Conservation (phyloP, 2,329 filamentous ascomycete species). For the Diplocarpon mali region DNA sequence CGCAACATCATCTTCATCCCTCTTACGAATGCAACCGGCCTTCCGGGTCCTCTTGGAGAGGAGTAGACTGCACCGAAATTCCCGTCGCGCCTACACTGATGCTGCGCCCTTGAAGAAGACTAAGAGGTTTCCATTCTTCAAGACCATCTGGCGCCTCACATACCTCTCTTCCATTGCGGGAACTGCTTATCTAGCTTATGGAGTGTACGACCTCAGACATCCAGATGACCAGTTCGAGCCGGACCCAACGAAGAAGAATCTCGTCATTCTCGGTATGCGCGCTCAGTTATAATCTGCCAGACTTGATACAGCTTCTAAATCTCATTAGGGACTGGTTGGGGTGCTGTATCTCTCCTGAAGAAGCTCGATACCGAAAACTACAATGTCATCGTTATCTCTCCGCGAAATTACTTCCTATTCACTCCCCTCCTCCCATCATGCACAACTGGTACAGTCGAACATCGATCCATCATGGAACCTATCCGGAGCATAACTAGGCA, state of each 20-base stretch:
- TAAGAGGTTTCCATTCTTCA: conserved; percentile 56
- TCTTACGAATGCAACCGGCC: conserved; percentile 22
- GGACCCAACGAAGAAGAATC: conserved; percentile 88
- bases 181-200: conserved; percentile 63
- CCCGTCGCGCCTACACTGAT: conserved; percentile 34
- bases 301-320: conserved; percentile 1
- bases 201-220: conserved; percentile 72
- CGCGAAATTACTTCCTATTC: conserved; percentile 99
- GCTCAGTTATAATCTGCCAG: conserved; percentile 6
- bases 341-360: conserved; percentile 90
- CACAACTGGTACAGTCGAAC: conserved; percentile 94
- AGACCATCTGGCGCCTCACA: conserved; percentile 73
- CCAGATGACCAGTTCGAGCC: conserved; percentile 68
- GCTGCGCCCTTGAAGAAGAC: conserved; percentile 36
- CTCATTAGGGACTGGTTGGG: conserved; percentile 80
- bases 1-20: conserved; percentile 17
- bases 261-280: conserved; percentile 79
- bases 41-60: conserved; percentile 16
- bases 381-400: conserved; percentile 95
- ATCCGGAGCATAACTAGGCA: conserved; percentile 90
- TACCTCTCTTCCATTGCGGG: conserved; percentile 64
- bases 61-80: conserved; percentile 28
- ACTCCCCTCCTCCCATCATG: conserved; percentile 94
- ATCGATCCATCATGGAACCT: conserved; percentile 99
- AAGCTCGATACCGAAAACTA: conserved; percentile 98